Evolutionary conservation across 75 land plant genomes (phyloP).

Genomic region (Pinus taeda): DNA sequence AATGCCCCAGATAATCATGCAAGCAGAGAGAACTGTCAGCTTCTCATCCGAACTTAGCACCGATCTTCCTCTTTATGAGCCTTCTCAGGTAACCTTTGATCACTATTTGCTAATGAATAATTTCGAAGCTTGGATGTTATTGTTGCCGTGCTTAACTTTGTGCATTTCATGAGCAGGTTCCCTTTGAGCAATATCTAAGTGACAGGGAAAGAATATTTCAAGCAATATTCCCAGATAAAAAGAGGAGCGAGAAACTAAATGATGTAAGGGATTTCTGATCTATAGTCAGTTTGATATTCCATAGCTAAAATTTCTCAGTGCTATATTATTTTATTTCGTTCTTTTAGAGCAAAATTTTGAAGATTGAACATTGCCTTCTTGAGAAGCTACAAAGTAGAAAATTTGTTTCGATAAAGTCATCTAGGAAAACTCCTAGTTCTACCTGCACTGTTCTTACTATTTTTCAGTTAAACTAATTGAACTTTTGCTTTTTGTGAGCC

Average conservation of each 20-base stretch:
- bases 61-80: conserved; percentile 59
- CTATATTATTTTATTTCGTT: not conserved
- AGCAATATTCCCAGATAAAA: conserved; percentile 60
- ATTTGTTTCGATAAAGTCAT: not conserved
- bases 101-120: not conserved
- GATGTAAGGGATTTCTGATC: conserved; percentile 29
- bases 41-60: conserved; percentile 55
- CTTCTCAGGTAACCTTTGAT: conserved; percentile 19
- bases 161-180: conserved; percentile 14
- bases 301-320: not conserved
- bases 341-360: not conserved
- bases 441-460: not conserved
- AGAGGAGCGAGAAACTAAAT: conserved; percentile 46
- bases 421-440: not conserved
- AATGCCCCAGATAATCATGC: not conserved
- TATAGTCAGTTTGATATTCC: not conserved
- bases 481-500: not conserved
- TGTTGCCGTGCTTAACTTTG: not conserved
- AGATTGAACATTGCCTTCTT: not conserved
- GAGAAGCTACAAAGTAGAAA: not conserved
- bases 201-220: conserved; percentile 41
- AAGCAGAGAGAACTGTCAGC: conserved; percentile 22
- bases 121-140: not conserved
- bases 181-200: conserved; percentile 49
- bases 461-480: not conserved